These are phyloP conservation scores for Mycena rebaudengoi DNA, from an alignment of 768 basidiomycete genomes.

Conservation along the genomic window DNA sequence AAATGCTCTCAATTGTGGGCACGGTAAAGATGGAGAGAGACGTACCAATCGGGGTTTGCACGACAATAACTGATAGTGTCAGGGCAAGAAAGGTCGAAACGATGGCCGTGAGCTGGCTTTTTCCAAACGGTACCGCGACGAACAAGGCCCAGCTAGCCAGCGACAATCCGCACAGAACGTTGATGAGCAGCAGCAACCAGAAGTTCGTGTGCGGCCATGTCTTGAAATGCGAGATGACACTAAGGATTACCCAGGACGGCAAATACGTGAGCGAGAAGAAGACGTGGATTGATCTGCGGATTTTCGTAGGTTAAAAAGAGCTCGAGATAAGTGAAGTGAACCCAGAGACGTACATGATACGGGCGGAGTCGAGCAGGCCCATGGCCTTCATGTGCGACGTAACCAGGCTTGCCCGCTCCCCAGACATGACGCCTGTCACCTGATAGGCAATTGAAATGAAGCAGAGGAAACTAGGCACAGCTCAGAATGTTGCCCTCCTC, in stretches of 20 bases:
- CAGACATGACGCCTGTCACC: conserved; percentile 71
- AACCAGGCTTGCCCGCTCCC: conserved; percentile 68
- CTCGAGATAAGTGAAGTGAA: too few species aligned
- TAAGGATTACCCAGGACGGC: conserved; percentile 77
- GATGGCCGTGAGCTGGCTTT: conserved; percentile 72
- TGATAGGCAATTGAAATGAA: conserved; percentile 81
- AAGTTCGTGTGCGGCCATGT: conserved; percentile 69
- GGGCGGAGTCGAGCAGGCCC: conserved; percentile 76
- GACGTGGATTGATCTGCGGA: conserved; percentile 63
- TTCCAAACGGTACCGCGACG: conserved; percentile 70
- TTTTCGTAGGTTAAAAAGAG: background rate
- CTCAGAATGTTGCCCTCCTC: background rate
- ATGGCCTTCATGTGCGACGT: conserved; percentile 81
- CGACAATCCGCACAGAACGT: conserved; percentile 71
- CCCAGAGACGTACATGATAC: conserved; percentile 57
- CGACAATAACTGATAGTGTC: too few species aligned
- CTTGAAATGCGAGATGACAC: conserved; percentile 67
- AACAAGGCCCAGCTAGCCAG: conserved; percentile 81
- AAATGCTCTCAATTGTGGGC: background rate
- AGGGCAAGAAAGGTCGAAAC: conserved; percentile 71
- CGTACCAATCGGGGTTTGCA: conserved; percentile 66
- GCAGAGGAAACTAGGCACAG: conserved; percentile 60
- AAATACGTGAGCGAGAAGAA: conserved; percentile 73
- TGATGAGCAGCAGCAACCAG: conserved; percentile 65
- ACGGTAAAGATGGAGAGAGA: conserved; percentile 65